Base-by-base conservation (phyloP, 2,329 filamentous ascomycete genomes). In the Pezicula radicicola region DNA sequence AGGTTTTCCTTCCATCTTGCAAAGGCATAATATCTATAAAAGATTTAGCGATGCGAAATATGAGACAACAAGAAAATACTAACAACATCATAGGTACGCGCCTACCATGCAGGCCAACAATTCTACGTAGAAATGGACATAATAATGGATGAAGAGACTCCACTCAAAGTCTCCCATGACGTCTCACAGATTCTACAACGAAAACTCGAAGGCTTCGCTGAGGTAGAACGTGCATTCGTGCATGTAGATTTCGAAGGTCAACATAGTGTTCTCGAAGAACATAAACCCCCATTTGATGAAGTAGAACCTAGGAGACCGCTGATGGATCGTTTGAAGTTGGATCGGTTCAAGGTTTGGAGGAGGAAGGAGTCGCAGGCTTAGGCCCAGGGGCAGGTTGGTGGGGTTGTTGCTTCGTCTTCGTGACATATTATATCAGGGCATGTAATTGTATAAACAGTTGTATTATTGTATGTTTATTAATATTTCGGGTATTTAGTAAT, bases 51-150 rank as follows among this genome's bases (percentile, higher is more conserved):
- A 25, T 25, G 25, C 3, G 25, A 25, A 1, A 12, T 6, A 25
- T 21, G 18, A 42, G 39, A 5, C 16, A 42, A 42, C n/a, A 18
- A 42, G n/a, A 21, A 8, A 46, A 48, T 42, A 51, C 10, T 7
- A 40, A 41, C 10, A 3, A 13, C 25, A 21, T 4, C 27, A 19
- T 19, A 59, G 57, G 59, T 51, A 19, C 86, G 91, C 60, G 90
- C 90, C 2, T 95, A 94, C 66, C 90, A 95, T 63, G 85, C 86
- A 0, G 90, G 90, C 25, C 90, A 94, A 68, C 92, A 91, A 74
- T 77, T 94, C 52, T 91, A 90, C 57, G 88, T 93, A 25, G 83
- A 87, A 63, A 89, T 93, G 10, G 90, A 95, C 67, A 88, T 94
- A 58, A 88, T 95, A 33, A 78, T 95, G 40, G 89, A 91, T 56